Evolutionary conservation across 345 rosid species (phyloP), one percentile per base, ranked within the genome.

Genomic region (Draba incana): DNA sequence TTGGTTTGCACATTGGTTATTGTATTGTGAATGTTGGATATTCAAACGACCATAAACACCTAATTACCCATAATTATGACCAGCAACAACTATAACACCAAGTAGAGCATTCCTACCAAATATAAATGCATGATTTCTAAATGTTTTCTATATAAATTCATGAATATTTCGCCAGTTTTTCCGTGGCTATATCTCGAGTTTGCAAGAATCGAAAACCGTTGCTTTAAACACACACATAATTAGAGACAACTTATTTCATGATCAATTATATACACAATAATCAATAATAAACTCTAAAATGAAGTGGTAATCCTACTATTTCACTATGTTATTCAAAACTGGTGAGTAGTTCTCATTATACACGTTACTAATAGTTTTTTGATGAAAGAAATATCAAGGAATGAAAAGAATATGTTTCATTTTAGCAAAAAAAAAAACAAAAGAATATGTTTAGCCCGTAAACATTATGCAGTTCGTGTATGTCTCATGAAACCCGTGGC

Each of bases 51-150:
- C 37, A 28, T 27, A 46, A 35, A 72, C 52, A 72, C 55, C 54
- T 57, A 65, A 25, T n/a, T 42, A 57, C 71, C 71, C 20, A 49
- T 48, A 72, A 57, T 30, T 65, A 44, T 64, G 70, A 72, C 65
- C 65, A 72, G 37, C 62, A 63, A 62, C 57, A 11, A 25, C 33
- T 7, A 63, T 49, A 35, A 37, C 27, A 14, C 57, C 27, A 61
- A 51, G 20, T 6, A 50, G 45, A 28, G 27, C 24, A 41, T 24
- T 44, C 37, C 42, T 44, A 53, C 56, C 45, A 25, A 33, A 10
- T 16, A 15, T 41, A 5, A 8, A 49, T 43, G 66, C 23, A 25
- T 46, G 31, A 5, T 58, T 2, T 10, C 38, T 5, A 27, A 13
- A 31, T 12, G 11, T 44, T 55, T 35, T 38, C 30, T 44, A 2